Evolutionary conservation across 495 filamentous ascomycete genomes (phyloP), one percentile per base, ranked within the genome.

Genomic region (Tirmania nivea): DNA sequence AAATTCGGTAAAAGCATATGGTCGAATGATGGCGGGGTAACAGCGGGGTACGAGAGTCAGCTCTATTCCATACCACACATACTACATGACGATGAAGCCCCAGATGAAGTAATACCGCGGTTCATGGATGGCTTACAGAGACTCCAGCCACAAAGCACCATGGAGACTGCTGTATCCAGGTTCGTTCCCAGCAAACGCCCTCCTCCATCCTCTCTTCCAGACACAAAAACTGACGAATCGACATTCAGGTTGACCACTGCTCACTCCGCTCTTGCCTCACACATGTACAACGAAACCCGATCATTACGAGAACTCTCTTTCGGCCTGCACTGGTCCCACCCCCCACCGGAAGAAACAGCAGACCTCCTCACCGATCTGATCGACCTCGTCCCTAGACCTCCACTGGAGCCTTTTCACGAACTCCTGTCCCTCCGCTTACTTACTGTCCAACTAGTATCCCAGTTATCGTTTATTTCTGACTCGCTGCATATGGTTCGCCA

Each of bases 401-500:
- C 52, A 14, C 16, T 47, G 2, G 49, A 58, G 17, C 58, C 67
- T 9, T 61, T 70, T 21, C 57, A 63, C 10, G 63, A 68, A 17
- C 66, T 83, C 47, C 66, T 71, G 35, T 71, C 72, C 35, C 69
- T 87, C 10, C 78, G 80, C 60, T 61, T 72, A n/a, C 69, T 78
- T 34, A 94, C 86, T 0, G 67, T 78, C 21, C 85, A 90, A 45
- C 74, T 95, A 14, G 77, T 84, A 34, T 73, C 79, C 52, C 81
- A 84, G 2, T 79, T 97, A 48, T 83, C 83, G 55, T 78, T 83
- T 58, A 73, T 97, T 8, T 81, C 82, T n/a, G 90, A 97, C 64
- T 86, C 84, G 0, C 72, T 96, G 19, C 88, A 96, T 66, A 93
- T 95, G 79, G 81, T 78, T n/a, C 77, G 85, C 3, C 90, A 97